Evolutionary conservation across 495 filamentous ascomycete species (phyloP), one percentile per base, ranked within the genome.

Genomic region (Neurospora intermedia): DNA sequence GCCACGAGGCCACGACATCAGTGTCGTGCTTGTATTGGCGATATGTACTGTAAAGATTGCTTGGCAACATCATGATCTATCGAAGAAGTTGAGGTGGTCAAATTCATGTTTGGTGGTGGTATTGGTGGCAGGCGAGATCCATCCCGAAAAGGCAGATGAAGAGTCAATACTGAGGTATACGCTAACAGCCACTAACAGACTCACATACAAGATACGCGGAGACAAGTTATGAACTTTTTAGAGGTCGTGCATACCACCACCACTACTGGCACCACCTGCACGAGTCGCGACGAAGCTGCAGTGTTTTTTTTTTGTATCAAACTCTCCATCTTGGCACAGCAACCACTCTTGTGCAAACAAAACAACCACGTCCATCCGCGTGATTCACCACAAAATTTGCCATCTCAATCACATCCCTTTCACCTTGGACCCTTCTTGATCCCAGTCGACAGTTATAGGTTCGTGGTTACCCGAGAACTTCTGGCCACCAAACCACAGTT

Each of bases 401-500:
- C 54, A 66, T 66, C 27, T 35, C 27, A 35, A 66, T 66, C 54
- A 66, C 27, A 16, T 10, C 40, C 59, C 72, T 13, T 71, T 74
- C 18, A 72, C 43, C 40, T 75, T 75, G 18, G 76, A 69, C 42
- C 80, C 81, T 38, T 78, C 77, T 8, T 73, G 71, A 54, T 85
- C 84, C 85, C 86, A 88, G 20, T 78, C 81, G 10, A 89, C 84
- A 38, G 76, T 75, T 74, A 89, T 86, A 7, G 84, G 82, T 43
- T 87, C 83, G 78, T 88, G 86, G 23, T 83, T 75, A 71, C 82
- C 75, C 70, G 84, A 76, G 59, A 86, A 84, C 72, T 78, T 82
- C 42, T 81, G 80, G 4, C 86, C 83, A 31, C 81, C 83, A 48
- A 84, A 85, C 84, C 86, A 87, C 6, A 88, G 69, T 77, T 88